These are phyloP conservation scores for Antrodiella citrinella DNA, from an alignment of 768 basidiomycete genomes.

Conservation along the genomic window DNA sequence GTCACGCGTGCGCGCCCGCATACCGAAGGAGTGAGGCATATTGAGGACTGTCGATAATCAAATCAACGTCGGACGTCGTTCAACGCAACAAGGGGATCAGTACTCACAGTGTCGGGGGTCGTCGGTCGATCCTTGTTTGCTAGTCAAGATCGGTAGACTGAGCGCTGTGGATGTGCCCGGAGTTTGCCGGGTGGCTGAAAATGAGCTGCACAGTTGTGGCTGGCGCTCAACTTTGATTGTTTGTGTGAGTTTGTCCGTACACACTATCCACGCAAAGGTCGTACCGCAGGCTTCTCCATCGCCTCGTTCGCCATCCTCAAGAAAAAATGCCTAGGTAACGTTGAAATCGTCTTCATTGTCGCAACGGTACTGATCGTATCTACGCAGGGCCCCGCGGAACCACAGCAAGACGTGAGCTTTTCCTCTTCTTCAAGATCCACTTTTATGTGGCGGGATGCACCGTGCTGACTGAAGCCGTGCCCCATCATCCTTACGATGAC, in stretches of 20 bases:
- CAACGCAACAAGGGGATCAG: conserved; percentile 13
- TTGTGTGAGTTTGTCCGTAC: conserved; percentile 29
- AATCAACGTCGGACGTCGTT: conserved; percentile 8
- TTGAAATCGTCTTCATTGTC: conserved; percentile 15
- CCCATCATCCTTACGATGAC: conserved; percentile 40
- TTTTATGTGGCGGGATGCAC: conserved; percentile 48
- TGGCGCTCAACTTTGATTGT: conserved; percentile 24
- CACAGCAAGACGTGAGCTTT: conserved; percentile 89
- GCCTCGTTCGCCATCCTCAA: conserved; percentile 40
- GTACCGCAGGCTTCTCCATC: conserved; percentile 19
- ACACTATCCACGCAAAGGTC: conserved; percentile 14
- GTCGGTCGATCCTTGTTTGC: conserved; percentile 26
- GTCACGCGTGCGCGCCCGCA: conserved; percentile 99
- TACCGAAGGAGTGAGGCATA: conserved; percentile 99
- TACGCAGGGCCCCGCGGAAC: conserved; percentile 77
- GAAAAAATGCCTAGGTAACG: conserved; percentile 82
- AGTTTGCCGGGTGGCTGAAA: conserved; percentile 51
- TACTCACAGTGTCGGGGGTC: conserved; percentile 37
- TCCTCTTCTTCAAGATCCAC: conserved; percentile 57
- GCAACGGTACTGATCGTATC: conserved; percentile 26
- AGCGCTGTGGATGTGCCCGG: conserved; percentile 23
- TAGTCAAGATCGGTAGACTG: conserved; percentile 32
- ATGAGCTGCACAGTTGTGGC: conserved; percentile 60
- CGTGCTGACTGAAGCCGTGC: conserved; percentile 58
- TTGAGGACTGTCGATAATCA: conserved; percentile 41